Evolutionary conservation across 192 early-diverging fungal genomes (phyloP).

Genomic region (Coemansia sp.): DNA sequence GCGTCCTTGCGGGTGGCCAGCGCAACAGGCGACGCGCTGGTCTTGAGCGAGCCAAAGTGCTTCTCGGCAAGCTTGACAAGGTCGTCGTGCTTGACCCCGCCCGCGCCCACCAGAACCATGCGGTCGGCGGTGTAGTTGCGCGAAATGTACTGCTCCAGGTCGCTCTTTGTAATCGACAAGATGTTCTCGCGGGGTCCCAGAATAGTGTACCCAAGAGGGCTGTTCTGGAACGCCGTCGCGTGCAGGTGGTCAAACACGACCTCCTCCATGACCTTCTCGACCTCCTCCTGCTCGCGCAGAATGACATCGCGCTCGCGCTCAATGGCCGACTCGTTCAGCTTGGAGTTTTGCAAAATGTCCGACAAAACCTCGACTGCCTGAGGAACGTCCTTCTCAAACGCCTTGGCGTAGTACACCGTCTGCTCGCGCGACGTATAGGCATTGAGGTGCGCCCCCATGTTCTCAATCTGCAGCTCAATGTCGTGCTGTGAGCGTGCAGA

Average conservation of each 20-base stretch:
- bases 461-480: conserved; percentile 93
- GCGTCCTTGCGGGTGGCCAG: conserved; percentile 50
- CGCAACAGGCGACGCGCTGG: conserved; percentile 52
- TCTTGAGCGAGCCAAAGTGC: conserved; percentile 81
- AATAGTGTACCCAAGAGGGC: conserved; percentile 85
- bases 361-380: conserved; percentile 89
- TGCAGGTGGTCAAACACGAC: conserved; percentile 99
- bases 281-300: conserved; percentile 88
- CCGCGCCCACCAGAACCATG: conserved; percentile 93
- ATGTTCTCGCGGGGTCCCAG: conserved; percentile 94
- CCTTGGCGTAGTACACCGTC: conserved; percentile 97
- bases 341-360: conserved; percentile 93
- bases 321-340: conserved; percentile 75
- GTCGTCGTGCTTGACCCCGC: conserved; percentile 89
- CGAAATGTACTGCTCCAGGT: conserved; percentile 84
- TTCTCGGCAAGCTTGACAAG: conserved; percentile 88
- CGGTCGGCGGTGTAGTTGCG: conserved; percentile 95
- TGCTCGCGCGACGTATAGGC: conserved; percentile 99
- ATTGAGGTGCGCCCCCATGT: conserved; percentile 97
- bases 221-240: conserved; percentile 88
- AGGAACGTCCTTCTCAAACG: conserved; percentile 81
- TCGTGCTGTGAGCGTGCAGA: conserved; percentile 79
- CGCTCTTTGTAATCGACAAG: conserved; percentile 76
- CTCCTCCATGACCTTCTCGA: conserved; percentile 93
- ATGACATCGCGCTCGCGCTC: conserved; percentile 98